These are phyloP conservation scores for Beauveria australis DNA, from an alignment of 2,329 filamentous ascomycete species.

Conservation along the genomic window DNA sequence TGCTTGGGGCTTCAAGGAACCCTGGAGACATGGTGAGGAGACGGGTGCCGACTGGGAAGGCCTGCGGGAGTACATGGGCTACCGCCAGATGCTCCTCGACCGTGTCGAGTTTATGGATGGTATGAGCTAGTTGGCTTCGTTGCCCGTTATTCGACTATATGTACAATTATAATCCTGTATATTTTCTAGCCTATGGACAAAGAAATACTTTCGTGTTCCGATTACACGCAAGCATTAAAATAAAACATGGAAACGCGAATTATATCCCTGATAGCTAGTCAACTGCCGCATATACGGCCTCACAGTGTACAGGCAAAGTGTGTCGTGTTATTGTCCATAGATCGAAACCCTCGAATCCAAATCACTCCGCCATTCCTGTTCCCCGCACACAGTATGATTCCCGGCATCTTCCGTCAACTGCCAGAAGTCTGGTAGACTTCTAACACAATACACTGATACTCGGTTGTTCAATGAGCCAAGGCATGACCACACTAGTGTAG, in stretches of 20 bases:
- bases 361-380: not conserved
- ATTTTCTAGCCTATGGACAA: not conserved
- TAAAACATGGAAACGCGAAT: not conserved
- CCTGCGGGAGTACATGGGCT: constrained; percentile 72
- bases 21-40: constrained; percentile 75
- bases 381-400: not conserved
- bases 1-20: constrained; percentile 86
- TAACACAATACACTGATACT: too few species aligned
- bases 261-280: too few species aligned
- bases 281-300: not conserved
- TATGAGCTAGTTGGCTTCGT: constrained; percentile 46
- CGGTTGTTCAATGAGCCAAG: too few species aligned
- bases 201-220: not conserved
- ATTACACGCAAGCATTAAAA: not conserved
- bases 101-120: constrained; percentile 85
- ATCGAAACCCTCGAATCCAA: not conserved
- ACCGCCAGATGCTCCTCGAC: constrained; percentile 85
- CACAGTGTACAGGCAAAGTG: not conserved
- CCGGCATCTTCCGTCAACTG: not conserved
- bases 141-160: not conserved
- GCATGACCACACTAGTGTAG: too few species aligned
- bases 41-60: constrained; percentile 84
- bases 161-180: constrained; percentile 9
- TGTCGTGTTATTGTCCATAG: not conserved
- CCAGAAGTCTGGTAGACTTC: not conserved